Base-by-base conservation (phyloP, 176 grass and related monocot species). In the Oryza brachyantha region DNA sequence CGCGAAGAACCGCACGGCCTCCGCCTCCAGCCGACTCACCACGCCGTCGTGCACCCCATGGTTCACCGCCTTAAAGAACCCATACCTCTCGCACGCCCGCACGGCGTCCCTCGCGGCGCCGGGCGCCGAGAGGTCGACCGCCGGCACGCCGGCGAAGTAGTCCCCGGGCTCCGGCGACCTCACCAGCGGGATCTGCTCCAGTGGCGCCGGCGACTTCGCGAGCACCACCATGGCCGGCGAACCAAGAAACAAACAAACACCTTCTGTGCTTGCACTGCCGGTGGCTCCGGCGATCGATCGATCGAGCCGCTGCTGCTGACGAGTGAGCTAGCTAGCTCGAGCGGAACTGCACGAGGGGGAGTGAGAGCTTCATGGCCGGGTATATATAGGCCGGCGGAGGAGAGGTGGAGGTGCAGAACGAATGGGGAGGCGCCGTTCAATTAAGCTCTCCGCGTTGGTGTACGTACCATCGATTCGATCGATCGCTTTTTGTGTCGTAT, bases 121-220 rank as follows among this genome's bases (percentile, higher is more conserved):
- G 1, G 86, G 35, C 55, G 68, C 22, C 10, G 69, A 43, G 5
- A 93, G 74, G 68, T 93, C 88, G 7, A 93, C 75, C 45, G 72
- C 61, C 34, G 93, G 93, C n/a, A 91, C 61, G 10, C 25, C 59
- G 12, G 58, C 2, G 26, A 85, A 26, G 67, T 48, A 61, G 24
- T 38, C 25, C 35, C 24, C 34, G 5, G 65, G 64, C 43, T 87
- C 77, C 0, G 88, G 70, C 0, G 86, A 50, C 34, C 72, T 57
- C n/a, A 92, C 7, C 78, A 92, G 75, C 9, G 93, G 41, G 76
- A 92, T 92, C 46, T 88, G 93, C 70, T 96, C 90, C 3, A 87
- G 58, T 5, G 74, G 61, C 26, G 78, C 66, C 26, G 81, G 35
- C 12, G 73, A 70, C 64, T 84, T 80, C 42, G 90, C 79, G 67